Conservation (phyloP, 495 filamentous ascomycete species). For the Tuber indicum region DNA sequence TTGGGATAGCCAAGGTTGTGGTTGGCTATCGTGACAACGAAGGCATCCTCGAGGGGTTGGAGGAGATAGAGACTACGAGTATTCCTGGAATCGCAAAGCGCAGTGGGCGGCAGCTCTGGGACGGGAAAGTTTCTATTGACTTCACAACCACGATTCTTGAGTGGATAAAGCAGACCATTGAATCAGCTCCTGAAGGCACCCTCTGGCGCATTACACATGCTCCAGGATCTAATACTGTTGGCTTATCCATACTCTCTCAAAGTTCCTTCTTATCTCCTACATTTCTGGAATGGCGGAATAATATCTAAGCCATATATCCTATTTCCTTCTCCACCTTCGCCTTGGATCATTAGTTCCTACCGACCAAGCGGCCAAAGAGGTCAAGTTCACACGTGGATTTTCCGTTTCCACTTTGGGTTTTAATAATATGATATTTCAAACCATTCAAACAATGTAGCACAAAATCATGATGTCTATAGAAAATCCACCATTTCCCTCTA, state of each 20-base stretch:
- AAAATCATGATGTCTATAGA: not conserved
- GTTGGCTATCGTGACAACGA: conserved; percentile 74
- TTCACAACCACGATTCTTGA: conserved; percentile 71
- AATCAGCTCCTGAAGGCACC: conserved; percentile 67
- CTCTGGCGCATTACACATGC: conserved; percentile 73
- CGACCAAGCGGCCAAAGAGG: not conserved
- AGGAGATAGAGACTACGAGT: conserved; percentile 68
- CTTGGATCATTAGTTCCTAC: not conserved
- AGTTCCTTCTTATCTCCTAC: conserved; percentile 8
- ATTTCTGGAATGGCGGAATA: conserved; percentile 10
- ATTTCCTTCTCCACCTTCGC: not conserved
- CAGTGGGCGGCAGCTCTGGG: conserved; percentile 62
- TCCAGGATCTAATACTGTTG: conserved; percentile 54
- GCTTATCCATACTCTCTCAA: conserved; percentile 56
- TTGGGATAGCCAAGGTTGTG: conserved; percentile 85
- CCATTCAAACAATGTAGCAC: conserved; percentile 7
- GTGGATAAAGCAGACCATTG: conserved; percentile 46
- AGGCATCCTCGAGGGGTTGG: conserved; percentile 62
- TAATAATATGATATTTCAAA: conserved; percentile 2
- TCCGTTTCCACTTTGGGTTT: not conserved
- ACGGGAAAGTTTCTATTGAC: conserved; percentile 85
- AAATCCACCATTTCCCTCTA: not conserved
- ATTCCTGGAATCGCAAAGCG: conserved; percentile 69
- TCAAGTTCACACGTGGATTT: not conserved
- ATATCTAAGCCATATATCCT: not conserved